phyloP scores from a whole-genome alignment of 2,329 filamentous ascomycete species.

The Fusarium annulatum region DNA sequence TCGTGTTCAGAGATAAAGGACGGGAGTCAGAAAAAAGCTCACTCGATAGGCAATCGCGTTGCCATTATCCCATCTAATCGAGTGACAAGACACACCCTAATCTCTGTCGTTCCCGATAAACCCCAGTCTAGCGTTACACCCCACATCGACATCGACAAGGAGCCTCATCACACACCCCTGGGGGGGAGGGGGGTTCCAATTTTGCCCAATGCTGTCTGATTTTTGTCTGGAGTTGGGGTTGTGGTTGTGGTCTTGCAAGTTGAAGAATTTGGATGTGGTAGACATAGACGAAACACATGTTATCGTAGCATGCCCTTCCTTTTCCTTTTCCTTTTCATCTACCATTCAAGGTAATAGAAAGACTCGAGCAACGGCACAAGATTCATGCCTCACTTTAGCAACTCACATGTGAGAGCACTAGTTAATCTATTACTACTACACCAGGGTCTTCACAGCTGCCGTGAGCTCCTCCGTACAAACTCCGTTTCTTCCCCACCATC shows the following conservation, averaged over 20 bases:
- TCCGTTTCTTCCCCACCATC: slow-evolving; percentile 24
- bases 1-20: slow-evolving; percentile 16
- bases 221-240: background rate
- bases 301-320: background rate
- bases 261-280: background rate
- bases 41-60: slow-evolving; percentile 35
- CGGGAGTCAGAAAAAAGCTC: slow-evolving; percentile 21
- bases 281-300: background rate
- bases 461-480: slow-evolving; percentile 12
- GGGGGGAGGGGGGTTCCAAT: background rate
- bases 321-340: background rate
- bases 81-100: slow-evolving; percentile 35
- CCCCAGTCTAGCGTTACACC: slow-evolving; percentile 32
- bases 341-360: background rate
- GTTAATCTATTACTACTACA: slow-evolving; percentile 7
- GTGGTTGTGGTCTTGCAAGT: background rate
- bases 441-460: slow-evolving; percentile 13
- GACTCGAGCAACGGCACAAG: background rate
- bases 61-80: slow-evolving; percentile 41
- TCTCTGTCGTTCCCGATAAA: slow-evolving; percentile 40
- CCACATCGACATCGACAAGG: slow-evolving; percentile 17
- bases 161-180: slow-evolving; percentile 21
- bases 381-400: background rate
- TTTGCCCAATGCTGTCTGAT: background rate
- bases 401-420: background rate